Evolutionary conservation across 1,284 basidiomycete species (phyloP).

Genomic region (Moesziomyces sp.): DNA sequence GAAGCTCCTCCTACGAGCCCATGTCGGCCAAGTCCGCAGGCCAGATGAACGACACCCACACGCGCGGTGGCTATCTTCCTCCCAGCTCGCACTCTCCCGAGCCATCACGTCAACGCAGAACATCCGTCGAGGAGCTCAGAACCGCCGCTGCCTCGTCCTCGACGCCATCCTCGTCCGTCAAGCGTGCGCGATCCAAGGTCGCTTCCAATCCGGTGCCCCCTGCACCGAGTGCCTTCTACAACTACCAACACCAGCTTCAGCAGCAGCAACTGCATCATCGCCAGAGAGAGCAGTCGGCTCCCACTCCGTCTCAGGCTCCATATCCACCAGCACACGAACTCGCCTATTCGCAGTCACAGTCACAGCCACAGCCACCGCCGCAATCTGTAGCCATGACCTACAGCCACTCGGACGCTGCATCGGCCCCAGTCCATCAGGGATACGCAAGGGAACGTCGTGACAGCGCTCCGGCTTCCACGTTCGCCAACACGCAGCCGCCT

Average conservation of each 20-base stretch:
- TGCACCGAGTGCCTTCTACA: conserved; percentile 43
- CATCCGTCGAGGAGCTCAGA: conserved; percentile 26
- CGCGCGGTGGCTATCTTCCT: conserved; percentile 51
- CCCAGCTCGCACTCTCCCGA: conserved; percentile 54
- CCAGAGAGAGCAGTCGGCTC: conserved; percentile 8
- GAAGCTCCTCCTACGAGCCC: conserved; percentile 47
- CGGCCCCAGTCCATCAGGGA: conserved; percentile 3
- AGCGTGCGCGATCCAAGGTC: conserved; percentile 35
- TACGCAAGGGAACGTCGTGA: conserved; percentile 27
- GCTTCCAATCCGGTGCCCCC: conserved; percentile 34
- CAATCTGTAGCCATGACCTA: conserved; percentile 29
- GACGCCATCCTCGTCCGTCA: conserved; percentile 20
- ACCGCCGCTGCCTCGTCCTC: conserved; percentile 17
- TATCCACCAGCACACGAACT: conserved; percentile 7
- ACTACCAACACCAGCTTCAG: conserved; percentile 48
- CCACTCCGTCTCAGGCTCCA: conserved; percentile 7
- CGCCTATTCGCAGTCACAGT: conserved; percentile 3
- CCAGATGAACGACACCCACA: conserved; percentile 35
- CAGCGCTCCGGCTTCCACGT: conserved; percentile 23
- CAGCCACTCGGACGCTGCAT: conserved; percentile 21
- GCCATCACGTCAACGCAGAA: conserved; percentile 27
- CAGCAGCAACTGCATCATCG: conserved; percentile 19
- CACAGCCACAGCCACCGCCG: neutral
- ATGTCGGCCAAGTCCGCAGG: conserved; percentile 17
- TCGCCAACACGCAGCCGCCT: conserved; percentile 9